These are phyloP conservation scores for Neotropicomus parvogracilis DNA, from an alignment of 1,284 basidiomycete species.

Conservation along the genomic window DNA sequence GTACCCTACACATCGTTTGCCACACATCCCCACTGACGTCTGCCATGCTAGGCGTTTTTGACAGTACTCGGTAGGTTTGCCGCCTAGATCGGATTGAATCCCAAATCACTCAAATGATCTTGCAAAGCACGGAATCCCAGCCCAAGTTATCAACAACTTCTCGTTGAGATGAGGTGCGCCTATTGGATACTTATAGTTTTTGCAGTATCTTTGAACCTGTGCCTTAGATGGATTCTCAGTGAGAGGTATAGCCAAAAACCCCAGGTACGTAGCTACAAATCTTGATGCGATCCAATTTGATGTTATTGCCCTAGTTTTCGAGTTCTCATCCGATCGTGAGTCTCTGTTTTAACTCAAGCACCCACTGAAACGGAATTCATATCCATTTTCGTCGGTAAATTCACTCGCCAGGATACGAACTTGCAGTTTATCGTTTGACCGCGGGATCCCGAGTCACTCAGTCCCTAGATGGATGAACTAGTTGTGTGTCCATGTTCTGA, in stretches of 20 bases:
- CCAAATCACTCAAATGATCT: conserved; percentile 7
- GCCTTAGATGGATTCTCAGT: conserved; percentile 49
- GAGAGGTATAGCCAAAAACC: conserved; percentile 84
- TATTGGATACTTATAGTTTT: neutral
- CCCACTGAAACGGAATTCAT: neutral
- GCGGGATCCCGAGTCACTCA: neutral
- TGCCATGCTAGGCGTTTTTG: conserved; percentile 67
- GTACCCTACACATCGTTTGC: conserved; percentile 23
- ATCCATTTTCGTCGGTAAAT: neutral
- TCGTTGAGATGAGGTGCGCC: conserved; percentile 61
- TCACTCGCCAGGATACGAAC: conserved; percentile 25
- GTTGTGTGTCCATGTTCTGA: conserved; percentile 16
- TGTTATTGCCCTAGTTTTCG: conserved; percentile 46
- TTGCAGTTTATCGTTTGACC: conserved; percentile 30
- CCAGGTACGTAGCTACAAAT: conserved; percentile 44
- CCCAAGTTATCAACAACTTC: conserved; percentile 79
- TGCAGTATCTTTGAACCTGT: neutral
- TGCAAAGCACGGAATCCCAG: conserved; percentile 55
- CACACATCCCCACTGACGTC: neutral
- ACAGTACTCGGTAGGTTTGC: conserved; percentile 48
- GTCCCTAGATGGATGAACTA: neutral
- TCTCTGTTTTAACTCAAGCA: conserved; percentile 2
- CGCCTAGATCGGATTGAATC: neutral
- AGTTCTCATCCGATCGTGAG: conserved; percentile 75
- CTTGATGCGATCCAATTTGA: conserved; percentile 1